Percentiles rank a stretch among this genome's conserved stretches.
Evolutionary conservation across 129 eudicot species (phyloP).

Genomic region (Arctium lappa): DNA sequence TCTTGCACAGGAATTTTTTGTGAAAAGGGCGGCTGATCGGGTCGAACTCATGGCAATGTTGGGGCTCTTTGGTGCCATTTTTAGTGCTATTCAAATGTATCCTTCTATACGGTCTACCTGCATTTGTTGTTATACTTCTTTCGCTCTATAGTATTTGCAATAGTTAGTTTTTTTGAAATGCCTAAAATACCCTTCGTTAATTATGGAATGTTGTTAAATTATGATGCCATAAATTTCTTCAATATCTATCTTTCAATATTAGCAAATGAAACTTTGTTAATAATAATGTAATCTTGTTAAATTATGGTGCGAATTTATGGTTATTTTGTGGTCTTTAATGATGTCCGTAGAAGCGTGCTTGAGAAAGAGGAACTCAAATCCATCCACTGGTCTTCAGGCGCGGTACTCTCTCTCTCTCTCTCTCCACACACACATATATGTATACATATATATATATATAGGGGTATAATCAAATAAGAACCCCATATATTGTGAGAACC

Average conservation of each 20-base stretch:
- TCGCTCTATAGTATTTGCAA: neutral
- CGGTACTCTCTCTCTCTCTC: slow-evolving; percentile 36
- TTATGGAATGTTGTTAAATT: neutral
- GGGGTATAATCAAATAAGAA: too few species aligned
- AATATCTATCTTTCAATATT: neutral
- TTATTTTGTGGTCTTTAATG: slow-evolving; percentile 33
- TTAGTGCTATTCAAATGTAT: slow-evolving; percentile 89
- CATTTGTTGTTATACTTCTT: neutral
- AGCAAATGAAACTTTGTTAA: neutral
- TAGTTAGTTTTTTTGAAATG: neutral
- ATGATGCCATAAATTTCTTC: neutral
- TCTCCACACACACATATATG: neutral
- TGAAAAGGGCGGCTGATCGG: slow-evolving; percentile 67
- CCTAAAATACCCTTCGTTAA: neutral
- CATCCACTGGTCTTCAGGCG: slow-evolving; percentile 77
- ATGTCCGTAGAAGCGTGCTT: slow-evolving; percentile 55
- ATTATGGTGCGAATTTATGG: neutral
- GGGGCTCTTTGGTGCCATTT: slow-evolving; percentile 89
- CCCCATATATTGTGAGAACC: too few species aligned
- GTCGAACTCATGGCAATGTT: slow-evolving; percentile 91
- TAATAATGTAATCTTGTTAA: neutral
- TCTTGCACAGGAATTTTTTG: slow-evolving; percentile 70
- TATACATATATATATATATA: neutral
- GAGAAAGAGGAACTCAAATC: slow-evolving; percentile 76
- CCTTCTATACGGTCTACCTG: slow-evolving; percentile 27